Base-by-base conservation (phyloP, 495 filamentous ascomycete genomes). In the Pyronema domesticum region DNA sequence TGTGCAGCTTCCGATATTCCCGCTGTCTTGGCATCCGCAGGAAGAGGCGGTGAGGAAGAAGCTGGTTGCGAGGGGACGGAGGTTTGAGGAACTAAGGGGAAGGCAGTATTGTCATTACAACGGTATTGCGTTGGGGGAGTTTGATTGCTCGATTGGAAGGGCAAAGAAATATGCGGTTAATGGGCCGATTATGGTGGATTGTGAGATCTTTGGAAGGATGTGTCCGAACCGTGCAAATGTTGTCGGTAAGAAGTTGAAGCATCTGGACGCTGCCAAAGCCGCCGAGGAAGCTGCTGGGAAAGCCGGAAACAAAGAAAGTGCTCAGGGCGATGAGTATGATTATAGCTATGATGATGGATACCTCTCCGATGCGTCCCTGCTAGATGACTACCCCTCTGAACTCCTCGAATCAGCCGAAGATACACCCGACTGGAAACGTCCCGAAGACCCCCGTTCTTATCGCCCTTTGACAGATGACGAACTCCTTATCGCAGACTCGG, bases 31-130 rank as follows among this genome's bases (percentile, higher is more conserved):
- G 58, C 80, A 83, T 62, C 55, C 67, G 0, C 67, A 75, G 9
- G 60, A 67, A 35, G 65, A 71, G 0, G 67, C 60, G 14, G 59
- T 80, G 10, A 57, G 55, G 11, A 64, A 67, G 17, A 40, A 61
- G 3, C 61, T 80, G 37, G 63, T 71, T 5, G 65, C 68, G 48
- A 68, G 73, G 7, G 78, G 77, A 9, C 68, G 68, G 55, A 53
- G 62, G 13, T 80, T 77, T 56, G 71, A 77, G 55, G 59, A 65
- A 39, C 70, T 79, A n/a, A 71, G 72, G 37, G 80, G 81, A 0
- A 75, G 74, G 42, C 74, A 80, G 58, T 82, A 81, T 69, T 79
- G 75, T 58, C 64, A 70, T 7, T 83, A 82, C 60, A 66, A 73
- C 17, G 81, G 78, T 17, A 58, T 73, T 40, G 72, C 66, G 6